These are phyloP conservation scores for Elongisporangium prolatum DNA, from an alignment of 352 stramenopile species.

Conservation along the genomic window DNA sequence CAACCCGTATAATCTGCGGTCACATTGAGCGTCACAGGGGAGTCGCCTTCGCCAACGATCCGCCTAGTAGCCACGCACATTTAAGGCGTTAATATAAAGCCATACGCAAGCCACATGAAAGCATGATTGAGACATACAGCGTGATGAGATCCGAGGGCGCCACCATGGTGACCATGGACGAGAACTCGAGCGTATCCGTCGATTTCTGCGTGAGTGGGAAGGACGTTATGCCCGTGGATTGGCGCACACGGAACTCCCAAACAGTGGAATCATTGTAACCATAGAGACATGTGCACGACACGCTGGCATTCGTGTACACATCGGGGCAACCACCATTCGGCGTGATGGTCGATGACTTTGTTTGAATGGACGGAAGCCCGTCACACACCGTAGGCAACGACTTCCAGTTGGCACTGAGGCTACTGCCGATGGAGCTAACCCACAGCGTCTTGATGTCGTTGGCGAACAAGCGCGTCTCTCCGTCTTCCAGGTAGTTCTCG, in stretches of 20 bases:
- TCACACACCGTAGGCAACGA: constrained; percentile 41
- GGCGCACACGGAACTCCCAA: constrained; percentile 38
- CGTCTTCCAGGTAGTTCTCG: constrained; percentile 45
- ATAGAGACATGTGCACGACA: constrained; percentile 54
- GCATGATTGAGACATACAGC: constrained; percentile 14
- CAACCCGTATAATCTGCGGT: constrained; percentile 39
- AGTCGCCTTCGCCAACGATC: constrained; percentile 22
- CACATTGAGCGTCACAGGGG: constrained; percentile 27
- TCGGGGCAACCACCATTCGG: constrained; percentile 43
- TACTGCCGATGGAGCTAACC: constrained; percentile 37
- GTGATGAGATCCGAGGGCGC: constrained; percentile 23
- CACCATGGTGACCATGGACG: constrained; percentile 43
- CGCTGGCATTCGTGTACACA: constrained; percentile 34
- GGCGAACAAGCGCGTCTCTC: constrained; percentile 47
- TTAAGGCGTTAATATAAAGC: neutral
- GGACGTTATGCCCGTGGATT: constrained; percentile 13
- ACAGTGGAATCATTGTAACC: constrained; percentile 30
- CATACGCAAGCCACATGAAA: neutral
- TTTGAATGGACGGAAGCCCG: constrained; percentile 42
- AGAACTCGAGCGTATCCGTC: constrained; percentile 30
- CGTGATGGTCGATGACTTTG: constrained; percentile 26
- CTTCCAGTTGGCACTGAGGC: constrained; percentile 50
- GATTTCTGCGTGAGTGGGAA: constrained; percentile 31
- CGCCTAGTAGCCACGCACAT: constrained; percentile 8
- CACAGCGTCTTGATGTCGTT: constrained; percentile 58